Conservation (phyloP, 176 grass and related monocot genomes). For the Carex littledalei region DNA sequence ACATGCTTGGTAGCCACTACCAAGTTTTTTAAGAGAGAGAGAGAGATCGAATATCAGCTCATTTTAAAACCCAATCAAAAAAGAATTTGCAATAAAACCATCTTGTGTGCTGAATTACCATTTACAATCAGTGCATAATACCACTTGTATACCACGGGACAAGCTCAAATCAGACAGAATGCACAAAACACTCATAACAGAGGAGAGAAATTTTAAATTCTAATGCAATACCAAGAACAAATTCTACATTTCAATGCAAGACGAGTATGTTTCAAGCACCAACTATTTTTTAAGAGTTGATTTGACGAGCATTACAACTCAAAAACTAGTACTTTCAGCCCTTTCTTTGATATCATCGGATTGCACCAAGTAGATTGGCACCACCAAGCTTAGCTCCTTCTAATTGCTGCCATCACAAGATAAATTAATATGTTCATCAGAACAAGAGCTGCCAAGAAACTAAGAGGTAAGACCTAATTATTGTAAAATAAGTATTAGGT, state of each 20-base stretch:
- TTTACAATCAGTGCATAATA: background rate
- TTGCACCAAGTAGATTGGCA: constrained; percentile 84
- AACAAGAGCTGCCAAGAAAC: background rate
- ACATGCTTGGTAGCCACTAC: no score
- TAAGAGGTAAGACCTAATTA: background rate
- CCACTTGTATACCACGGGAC: background rate
- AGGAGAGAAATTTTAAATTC: background rate
- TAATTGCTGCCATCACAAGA: constrained; percentile 49
- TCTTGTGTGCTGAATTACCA: background rate
- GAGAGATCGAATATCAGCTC: background rate
- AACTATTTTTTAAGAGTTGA: background rate
- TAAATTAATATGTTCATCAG: constrained; percentile 7
- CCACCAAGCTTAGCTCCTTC: constrained; percentile 83
- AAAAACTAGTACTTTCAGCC: background rate
- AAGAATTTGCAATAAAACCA: background rate
- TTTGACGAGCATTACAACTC: background rate
- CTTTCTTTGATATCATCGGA: constrained; percentile 38
- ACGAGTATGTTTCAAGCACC: background rate
- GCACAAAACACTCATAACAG: background rate
- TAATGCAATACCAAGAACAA: background rate
- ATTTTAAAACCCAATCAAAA: background rate
- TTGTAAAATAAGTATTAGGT: background rate
- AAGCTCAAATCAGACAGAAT: background rate
- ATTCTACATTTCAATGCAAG: background rate
- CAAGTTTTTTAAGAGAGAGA: no score